Base-by-base conservation (phyloP, 192 early-diverging fungal genomes). In the Entomortierella beljakovae region DNA sequence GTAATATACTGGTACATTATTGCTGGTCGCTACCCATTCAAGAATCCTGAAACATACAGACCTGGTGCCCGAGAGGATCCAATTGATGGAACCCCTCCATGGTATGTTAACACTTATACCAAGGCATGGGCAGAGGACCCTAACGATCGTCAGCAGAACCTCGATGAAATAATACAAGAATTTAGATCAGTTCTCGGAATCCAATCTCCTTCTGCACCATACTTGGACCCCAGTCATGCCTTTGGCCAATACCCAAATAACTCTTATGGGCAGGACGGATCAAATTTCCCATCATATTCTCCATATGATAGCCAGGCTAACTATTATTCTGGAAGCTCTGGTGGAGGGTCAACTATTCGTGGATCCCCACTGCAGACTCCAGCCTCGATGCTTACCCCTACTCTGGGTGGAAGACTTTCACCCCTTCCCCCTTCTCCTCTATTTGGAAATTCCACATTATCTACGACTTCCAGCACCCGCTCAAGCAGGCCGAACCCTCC, bases 1-100 rank as follows among this genome's bases (percentile, higher is more conserved):
- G 67, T 79, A 22, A 53, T 79, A 22, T 79, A 79, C 57, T 79
- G 75, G 75, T 63, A 53, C 43, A 68, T 79, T 33, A 59, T 79
- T 54, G 54, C 66, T 8, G 75, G 75, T 1, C 67, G 75, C 15
- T 79, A 79, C 28, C 75, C 75, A 4, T 70, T 70, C 60, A 79
- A 70, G 25, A 68, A 79, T 31, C 68, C 62, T 6, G 57, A 66
- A 33, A 48, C 57, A 33, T 70, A 55, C 35, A 46, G 51, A 9
- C 66, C 62, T 29, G 61, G 75, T n/a, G 66, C 61, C 8, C 64
- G 75, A 15, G 75, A 79, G 26, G 40, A 8, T 3, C 62, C 61
- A 48, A 26, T 70, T 5, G 75, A 79, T 16, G 75, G 62, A 4
- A 70, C 67, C 1, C 67, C 75, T 1, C 55, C 69, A 23, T 79